Evolutionary conservation across 1,284 basidiomycete species (phyloP).

Genomic region (Trichosporon faecale): DNA sequence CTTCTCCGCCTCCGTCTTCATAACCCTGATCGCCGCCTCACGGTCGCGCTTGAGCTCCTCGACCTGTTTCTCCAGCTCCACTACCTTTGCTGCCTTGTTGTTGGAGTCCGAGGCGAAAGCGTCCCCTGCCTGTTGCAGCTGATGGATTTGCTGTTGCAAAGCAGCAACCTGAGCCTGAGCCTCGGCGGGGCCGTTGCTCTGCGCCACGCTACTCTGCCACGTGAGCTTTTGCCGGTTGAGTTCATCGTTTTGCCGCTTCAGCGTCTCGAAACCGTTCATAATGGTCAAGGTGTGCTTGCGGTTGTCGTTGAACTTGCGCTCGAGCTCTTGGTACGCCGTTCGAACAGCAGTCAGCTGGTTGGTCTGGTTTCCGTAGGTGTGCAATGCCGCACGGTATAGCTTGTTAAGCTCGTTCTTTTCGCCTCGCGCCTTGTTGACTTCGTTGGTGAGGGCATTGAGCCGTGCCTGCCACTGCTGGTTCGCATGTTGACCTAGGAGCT

Average conservation of each 20-base stretch:
- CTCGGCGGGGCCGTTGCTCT: no score
- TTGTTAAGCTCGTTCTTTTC: background rate
- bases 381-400: background rate
- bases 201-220: background rate
- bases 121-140: background rate
- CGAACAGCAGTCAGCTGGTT: background rate
- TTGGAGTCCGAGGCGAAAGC: background rate
- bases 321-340: background rate
- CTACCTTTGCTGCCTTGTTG: background rate
- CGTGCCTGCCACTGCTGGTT: background rate
- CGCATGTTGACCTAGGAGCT: background rate
- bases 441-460: background rate
- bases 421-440: background rate
- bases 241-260: background rate
- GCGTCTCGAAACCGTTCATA: background rate
- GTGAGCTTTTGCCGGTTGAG: background rate
- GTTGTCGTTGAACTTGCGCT: background rate
- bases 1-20: background rate
- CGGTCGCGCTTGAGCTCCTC: background rate
- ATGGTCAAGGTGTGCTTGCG: background rate
- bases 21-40: background rate
- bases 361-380: background rate
- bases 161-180: no score
- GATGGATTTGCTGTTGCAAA: background rate
- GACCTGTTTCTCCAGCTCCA: background rate